Evolutionary conservation across 495 filamentous ascomycete genomes (phyloP).

Genomic region (Podospora pseudopauciseta): DNA sequence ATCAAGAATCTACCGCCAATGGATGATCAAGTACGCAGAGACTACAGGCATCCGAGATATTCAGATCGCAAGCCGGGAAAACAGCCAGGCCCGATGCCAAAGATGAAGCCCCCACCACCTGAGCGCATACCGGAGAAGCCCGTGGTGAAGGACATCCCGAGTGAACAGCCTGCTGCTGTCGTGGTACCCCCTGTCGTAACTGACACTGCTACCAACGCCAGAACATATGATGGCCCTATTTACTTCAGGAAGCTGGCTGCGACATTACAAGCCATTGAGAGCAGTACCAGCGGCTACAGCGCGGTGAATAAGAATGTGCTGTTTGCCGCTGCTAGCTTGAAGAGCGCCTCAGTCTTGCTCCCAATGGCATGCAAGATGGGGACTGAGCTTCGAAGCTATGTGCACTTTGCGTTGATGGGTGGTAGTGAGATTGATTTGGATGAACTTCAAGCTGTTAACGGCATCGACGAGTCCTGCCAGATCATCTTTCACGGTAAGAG

Average conservation of each 20-base stretch:
- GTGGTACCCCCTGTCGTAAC: background rate
- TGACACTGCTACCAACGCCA: background rate
- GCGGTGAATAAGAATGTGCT: constrained; percentile 52
- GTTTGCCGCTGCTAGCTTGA: constrained; percentile 55
- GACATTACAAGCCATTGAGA: constrained; percentile 37
- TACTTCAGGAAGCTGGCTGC: constrained; percentile 35
- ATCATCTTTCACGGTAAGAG: constrained; percentile 53
- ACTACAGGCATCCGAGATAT: constrained; percentile 31
- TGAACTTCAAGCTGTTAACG: constrained; percentile 54
- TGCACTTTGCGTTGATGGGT: constrained; percentile 58
- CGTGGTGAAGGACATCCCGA: background rate
- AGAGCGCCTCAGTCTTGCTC: constrained; percentile 53
- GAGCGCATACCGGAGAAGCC: constrained; percentile 12
- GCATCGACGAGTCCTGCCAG: constrained; percentile 51
- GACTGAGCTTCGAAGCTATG: constrained; percentile 50
- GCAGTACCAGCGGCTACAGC: constrained; percentile 34
- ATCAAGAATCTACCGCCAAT: constrained; percentile 41
- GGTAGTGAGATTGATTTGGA: constrained; percentile 51
- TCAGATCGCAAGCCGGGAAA: constrained; percentile 11
- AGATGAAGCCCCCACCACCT: constrained; percentile 16
- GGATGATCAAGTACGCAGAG: constrained; percentile 27
- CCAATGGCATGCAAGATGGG: constrained; percentile 62
- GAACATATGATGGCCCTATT: constrained; percentile 39
- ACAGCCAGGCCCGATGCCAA: constrained; percentile 23
- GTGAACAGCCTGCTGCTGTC: background rate